These are phyloP conservation scores for Ceriops decandra DNA, from an alignment of 345 rosid species.

Conservation along the genomic window DNA sequence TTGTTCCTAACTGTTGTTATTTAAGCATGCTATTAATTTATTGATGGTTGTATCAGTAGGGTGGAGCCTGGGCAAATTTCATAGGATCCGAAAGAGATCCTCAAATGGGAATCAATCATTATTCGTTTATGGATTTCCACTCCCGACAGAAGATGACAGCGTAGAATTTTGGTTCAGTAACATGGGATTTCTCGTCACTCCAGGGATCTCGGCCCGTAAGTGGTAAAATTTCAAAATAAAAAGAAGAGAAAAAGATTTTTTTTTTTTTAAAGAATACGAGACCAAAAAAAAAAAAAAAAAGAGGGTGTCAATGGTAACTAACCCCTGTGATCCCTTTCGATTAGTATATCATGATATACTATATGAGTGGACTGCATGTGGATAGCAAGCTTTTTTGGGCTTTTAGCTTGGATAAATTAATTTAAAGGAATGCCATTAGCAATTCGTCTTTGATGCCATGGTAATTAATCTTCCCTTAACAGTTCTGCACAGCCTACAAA, in stretches of 20 bases:
- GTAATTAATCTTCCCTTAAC: not conserved
- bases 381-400: not conserved
- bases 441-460: not conserved
- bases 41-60: not conserved
- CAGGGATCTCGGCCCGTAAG: conserved; percentile 28
- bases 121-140: conserved; percentile 32
- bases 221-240: not conserved
- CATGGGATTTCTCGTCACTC: conserved; percentile 44
- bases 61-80: not conserved
- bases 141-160: conserved; percentile 40
- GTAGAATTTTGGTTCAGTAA: conserved; percentile 45
- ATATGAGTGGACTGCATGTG: conserved; percentile 35
- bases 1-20: not conserved
- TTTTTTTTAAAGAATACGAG: not conserved
- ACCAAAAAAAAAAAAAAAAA: not conserved
- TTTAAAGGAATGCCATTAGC: not conserved
- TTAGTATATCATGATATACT: conserved; percentile 14
- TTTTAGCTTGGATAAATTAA: not conserved
- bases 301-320: not conserved
- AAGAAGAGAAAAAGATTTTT: not conserved
- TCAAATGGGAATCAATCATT: conserved; percentile 39
- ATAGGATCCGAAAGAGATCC: conserved; percentile 32
- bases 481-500: not conserved
- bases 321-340: conserved; percentile 2
- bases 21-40: not conserved